Evolutionary conservation across 2,329 filamentous ascomycete species (phyloP).

Genomic region (Alternaria sp.): DNA sequence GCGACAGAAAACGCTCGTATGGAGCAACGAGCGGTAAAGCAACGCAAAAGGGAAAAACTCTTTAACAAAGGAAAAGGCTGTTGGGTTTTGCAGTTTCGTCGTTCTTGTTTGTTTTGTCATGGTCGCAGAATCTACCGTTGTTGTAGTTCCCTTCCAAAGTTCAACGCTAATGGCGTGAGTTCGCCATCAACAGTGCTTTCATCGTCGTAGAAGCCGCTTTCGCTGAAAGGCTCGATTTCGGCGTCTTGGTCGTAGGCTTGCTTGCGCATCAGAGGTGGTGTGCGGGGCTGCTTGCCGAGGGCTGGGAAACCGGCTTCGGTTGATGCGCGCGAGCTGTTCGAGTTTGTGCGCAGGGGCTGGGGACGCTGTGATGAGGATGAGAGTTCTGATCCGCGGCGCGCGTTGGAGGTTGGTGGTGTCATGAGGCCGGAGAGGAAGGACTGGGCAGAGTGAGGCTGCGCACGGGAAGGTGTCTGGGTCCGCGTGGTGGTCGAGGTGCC

Average conservation of each 20-base stretch:
- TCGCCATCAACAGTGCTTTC: slow-evolving; percentile 54
- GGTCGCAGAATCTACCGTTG: slow-evolving; percentile 1
- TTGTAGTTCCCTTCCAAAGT: slow-evolving; percentile 40
- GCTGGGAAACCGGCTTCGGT: slow-evolving; percentile 40
- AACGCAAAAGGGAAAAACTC: neutral
- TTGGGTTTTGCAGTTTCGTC: neutral
- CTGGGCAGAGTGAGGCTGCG: slow-evolving; percentile 57
- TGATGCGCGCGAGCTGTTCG: slow-evolving; percentile 37
- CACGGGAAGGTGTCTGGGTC: slow-evolving; percentile 43
- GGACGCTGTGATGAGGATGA: slow-evolving; percentile 38
- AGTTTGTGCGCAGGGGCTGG: slow-evolving; percentile 34
- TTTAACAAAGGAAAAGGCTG: slow-evolving; percentile 9
- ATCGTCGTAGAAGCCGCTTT: slow-evolving; percentile 58
- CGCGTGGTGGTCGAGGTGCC: slow-evolving; percentile 39
- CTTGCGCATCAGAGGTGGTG: slow-evolving; percentile 62
- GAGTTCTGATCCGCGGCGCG: slow-evolving; percentile 66
- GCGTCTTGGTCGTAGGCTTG: slow-evolving; percentile 67
- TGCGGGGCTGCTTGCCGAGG: slow-evolving; percentile 48
- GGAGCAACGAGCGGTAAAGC: neutral
- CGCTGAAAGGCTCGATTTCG: slow-evolving; percentile 57
- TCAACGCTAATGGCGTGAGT: slow-evolving; percentile 42
- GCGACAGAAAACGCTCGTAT: slow-evolving; percentile 1
- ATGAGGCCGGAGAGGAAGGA: slow-evolving; percentile 79
- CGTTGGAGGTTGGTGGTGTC: slow-evolving; percentile 82
- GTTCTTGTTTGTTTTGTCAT: neutral